Evolutionary conservation across 352 stramenopile genomes (phyloP).

Genomic region (Phytophthora megakarya): DNA sequence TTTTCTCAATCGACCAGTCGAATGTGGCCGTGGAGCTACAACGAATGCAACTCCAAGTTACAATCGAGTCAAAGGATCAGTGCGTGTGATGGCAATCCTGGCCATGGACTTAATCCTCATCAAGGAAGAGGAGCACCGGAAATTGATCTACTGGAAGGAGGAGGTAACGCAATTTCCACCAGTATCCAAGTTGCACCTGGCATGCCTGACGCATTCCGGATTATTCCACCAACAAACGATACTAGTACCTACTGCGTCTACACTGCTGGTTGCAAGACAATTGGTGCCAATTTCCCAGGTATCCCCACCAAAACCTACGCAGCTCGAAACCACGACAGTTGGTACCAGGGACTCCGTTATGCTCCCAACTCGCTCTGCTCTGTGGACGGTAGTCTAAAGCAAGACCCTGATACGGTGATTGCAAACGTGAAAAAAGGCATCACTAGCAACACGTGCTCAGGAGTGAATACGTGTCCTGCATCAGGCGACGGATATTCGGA

Average conservation of each 20-base stretch:
- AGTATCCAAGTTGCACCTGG: conserved; percentile 89
- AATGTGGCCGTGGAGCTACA: conserved; percentile 95
- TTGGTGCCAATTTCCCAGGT: conserved; percentile 55
- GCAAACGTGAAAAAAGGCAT: conserved; percentile 39
- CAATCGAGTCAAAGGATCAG: conserved; percentile 51
- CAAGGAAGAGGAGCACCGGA: conserved; percentile 91
- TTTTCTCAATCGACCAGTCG: conserved; percentile 92
- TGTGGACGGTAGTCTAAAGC: conserved; percentile 19
- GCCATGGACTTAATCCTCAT: conserved; percentile 89
- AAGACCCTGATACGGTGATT: conserved; percentile 45
- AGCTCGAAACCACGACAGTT: conserved; percentile 41
- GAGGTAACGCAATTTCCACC: conserved; percentile 68
- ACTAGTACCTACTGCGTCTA: conserved; percentile 50
- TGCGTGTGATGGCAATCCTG: conserved; percentile 90
- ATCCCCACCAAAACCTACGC: conserved; percentile 47
- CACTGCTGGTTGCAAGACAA: conserved; percentile 38
- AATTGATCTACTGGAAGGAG: conserved; percentile 94
- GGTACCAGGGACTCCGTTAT: conserved; percentile 68
- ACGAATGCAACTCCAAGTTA: conserved; percentile 75
- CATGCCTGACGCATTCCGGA: conserved; percentile 60
- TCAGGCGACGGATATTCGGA: conserved; percentile 49
- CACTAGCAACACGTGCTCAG: conserved; percentile 50
- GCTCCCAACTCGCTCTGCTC: conserved; percentile 51
- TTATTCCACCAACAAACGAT: conserved; percentile 39
- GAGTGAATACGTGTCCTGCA: conserved; percentile 53